These are phyloP conservation scores for Tylopilus subfusipes DNA, from an alignment of 768 basidiomycete genomes.

Conservation along the genomic window DNA sequence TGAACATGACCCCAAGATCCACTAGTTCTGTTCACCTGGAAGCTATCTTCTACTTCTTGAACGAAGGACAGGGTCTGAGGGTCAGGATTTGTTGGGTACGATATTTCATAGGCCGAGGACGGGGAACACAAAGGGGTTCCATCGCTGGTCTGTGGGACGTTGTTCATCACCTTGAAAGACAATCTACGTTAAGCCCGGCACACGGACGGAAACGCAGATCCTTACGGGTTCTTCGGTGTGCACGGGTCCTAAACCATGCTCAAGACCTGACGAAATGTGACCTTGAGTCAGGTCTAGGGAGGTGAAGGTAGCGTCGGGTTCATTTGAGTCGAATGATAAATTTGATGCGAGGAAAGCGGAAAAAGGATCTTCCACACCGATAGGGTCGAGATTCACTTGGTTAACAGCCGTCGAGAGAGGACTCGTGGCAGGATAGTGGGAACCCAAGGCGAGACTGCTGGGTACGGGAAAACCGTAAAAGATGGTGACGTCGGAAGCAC, in stretches of 20 bases:
- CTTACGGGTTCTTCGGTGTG: neutral
- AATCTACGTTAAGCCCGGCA: neutral
- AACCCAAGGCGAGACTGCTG: neutral
- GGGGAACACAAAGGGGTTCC: neutral
- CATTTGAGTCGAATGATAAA: neutral
- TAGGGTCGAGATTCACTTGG: neutral
- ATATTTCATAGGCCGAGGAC: neutral
- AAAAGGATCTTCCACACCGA: neutral
- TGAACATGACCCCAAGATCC: neutral
- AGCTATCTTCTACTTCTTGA: neutral
- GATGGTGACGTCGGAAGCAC: neutral
- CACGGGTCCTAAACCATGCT: neutral
- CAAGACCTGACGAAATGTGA: neutral
- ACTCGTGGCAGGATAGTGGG: neutral
- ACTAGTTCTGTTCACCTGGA: neutral
- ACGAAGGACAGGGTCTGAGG: neutral
- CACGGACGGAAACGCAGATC: neutral
- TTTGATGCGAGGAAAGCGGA: neutral
- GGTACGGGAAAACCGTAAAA: too few species aligned
- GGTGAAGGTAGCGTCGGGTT: neutral
- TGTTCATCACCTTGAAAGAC: neutral
- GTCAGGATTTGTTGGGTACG: neutral
- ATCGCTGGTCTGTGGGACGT: neutral
- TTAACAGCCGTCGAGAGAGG: neutral
- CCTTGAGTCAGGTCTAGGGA: neutral